Conservation (phyloP, 2,329 filamentous ascomycete species). For the Orbilia oligospora region DNA sequence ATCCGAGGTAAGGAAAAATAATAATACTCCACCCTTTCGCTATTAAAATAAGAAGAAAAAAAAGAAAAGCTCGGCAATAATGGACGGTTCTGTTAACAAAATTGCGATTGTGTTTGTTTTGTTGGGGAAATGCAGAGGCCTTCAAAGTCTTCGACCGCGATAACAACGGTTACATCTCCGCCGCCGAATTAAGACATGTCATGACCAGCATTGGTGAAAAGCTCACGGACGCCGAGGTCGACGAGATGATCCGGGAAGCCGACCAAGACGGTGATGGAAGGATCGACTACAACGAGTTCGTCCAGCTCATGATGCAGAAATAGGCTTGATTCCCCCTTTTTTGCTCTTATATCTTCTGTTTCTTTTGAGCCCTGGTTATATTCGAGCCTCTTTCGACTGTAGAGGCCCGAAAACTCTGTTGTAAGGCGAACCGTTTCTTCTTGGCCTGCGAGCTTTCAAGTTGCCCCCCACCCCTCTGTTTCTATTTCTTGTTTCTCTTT, state of each 20-base stretch:
- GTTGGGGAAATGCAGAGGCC: slow-evolving; percentile 53
- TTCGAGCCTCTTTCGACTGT: slow-evolving; percentile 8
- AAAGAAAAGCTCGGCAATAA: too few relatives aligned
- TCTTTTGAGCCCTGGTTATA: neutral
- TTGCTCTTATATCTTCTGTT: slow-evolving; percentile 2
- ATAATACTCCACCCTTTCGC: neutral
- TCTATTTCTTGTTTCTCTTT: neutral
- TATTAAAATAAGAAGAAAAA: neutral
- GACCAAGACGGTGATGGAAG: slow-evolving; percentile 90
- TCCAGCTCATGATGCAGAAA: slow-evolving; percentile 97
- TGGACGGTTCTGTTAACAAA: neutral
- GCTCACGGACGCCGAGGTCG: slow-evolving; percentile 89
- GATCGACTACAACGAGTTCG: slow-evolving; percentile 93
- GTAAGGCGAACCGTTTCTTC: neutral
- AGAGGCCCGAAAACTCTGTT: neutral
- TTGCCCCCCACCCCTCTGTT: slow-evolving; percentile 2
- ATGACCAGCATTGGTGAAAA: slow-evolving; percentile 95
- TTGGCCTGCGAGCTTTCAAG: neutral
- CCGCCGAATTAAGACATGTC: slow-evolving; percentile 87
- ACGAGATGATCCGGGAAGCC: slow-evolving; percentile 93
- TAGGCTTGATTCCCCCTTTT: slow-evolving; percentile 69
- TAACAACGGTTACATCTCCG: slow-evolving; percentile 92
- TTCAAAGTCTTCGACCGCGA: slow-evolving; percentile 83
- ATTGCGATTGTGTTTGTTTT: slow-evolving; percentile 26
- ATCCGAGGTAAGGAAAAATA: slow-evolving; percentile 73